These are phyloP conservation scores for Phylloporus sp. DNA, from an alignment of 768 basidiomycete species.

Conservation along the genomic window DNA sequence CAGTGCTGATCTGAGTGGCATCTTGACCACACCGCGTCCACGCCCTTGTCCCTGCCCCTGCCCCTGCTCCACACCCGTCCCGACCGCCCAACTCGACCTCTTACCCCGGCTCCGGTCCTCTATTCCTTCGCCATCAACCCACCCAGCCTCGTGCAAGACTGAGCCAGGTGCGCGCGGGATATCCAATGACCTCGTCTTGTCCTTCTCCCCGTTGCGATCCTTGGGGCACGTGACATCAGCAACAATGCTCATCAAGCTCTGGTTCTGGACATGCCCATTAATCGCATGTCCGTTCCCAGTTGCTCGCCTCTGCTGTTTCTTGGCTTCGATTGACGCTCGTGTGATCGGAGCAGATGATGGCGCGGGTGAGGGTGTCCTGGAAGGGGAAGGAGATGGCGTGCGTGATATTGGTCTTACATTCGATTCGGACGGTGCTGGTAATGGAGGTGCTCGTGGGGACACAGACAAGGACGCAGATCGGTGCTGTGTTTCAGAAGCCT, in stretches of 20 bases:
- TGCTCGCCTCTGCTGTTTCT: neutral
- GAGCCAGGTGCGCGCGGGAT: conserved; percentile 19
- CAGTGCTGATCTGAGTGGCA: conserved; percentile 62
- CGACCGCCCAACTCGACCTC: neutral
- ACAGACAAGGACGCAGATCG: conserved; percentile 17
- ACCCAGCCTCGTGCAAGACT: neutral
- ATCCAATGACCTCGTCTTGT: conserved; percentile 21
- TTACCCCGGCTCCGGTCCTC: neutral
- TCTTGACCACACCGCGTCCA: conserved; percentile 29
- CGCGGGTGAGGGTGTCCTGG: neutral
- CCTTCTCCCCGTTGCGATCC: conserved; percentile 21
- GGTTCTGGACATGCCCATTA: conserved; percentile 4
- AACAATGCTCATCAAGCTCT: conserved; percentile 65
- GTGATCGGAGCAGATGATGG: too few species aligned
- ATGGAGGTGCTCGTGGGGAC: too few species aligned
- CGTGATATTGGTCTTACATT: neutral
- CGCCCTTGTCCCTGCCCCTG: neutral
- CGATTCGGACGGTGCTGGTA: conserved; percentile 2
- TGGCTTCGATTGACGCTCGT: neutral
- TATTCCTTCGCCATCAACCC: neutral
- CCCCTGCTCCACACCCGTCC: neutral
- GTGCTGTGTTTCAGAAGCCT: neutral
- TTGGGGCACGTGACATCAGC: conserved; percentile 48
- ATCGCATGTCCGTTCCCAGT: neutral
- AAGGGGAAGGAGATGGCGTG: neutral